Evolutionary conservation across 2,329 filamentous ascomycete species (phyloP).

Genomic region (Juglanconis oblonga): DNA sequence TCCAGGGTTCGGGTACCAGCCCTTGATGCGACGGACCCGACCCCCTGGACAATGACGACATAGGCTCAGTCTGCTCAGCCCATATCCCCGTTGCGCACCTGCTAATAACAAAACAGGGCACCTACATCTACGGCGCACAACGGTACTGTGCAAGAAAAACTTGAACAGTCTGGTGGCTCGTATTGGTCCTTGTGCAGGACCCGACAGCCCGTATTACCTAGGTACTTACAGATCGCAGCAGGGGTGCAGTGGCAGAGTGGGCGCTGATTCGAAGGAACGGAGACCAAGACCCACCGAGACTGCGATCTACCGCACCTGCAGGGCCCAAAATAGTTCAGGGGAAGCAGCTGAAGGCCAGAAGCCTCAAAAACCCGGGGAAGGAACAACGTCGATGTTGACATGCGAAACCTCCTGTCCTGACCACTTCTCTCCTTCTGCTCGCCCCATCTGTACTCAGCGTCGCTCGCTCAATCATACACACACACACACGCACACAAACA

Average conservation of each 20-base stretch:
- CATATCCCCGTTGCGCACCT: too few relatives aligned
- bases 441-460: background rate
- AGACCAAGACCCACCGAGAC: too few relatives aligned
- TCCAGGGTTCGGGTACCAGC: background rate
- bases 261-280: background rate
- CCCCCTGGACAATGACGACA: background rate
- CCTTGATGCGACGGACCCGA: too few relatives aligned
- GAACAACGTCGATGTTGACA: background rate
- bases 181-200: background rate
- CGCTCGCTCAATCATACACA: background rate
- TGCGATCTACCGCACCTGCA: background rate
- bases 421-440: background rate
- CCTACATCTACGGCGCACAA: too few relatives aligned
- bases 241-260: background rate
- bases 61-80: background rate
- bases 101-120: too few relatives aligned
- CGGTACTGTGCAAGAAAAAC: background rate
- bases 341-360: background rate
- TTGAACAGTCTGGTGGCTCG: background rate
- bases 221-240: background rate
- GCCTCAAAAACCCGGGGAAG: background rate
- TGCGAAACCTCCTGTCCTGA: background rate
- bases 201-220: constrained; percentile 1
- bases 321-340: background rate
- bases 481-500: too few relatives aligned